Conservation (phyloP, 345 rosid genomes). For the Angophora floribunda region DNA sequence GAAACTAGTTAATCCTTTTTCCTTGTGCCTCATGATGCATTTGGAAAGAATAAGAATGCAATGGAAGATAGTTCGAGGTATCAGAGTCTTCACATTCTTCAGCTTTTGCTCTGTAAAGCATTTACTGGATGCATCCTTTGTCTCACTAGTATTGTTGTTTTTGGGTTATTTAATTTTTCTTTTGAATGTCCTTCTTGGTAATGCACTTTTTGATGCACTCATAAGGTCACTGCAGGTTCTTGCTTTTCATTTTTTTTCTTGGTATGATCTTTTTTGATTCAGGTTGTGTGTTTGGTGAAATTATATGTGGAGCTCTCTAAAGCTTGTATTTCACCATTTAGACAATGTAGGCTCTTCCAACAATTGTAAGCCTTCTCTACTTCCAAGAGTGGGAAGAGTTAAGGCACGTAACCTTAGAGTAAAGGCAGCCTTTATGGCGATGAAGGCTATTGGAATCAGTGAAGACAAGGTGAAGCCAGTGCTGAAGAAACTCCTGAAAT, state of each 20-base stretch:
- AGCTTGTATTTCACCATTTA: background rate
- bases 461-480: conserved; percentile 55
- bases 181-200: background rate
- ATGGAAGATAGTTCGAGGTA: background rate
- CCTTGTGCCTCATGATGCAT: background rate
- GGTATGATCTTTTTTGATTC: background rate
- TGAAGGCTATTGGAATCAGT: conserved; percentile 55
- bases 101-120: background rate
- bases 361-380: background rate
- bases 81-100: background rate
- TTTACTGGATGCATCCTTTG: background rate
- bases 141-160: background rate
- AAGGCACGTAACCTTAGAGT: conserved; percentile 20
- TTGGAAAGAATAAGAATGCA: background rate
- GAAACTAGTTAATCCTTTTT: background rate
- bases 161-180: background rate
- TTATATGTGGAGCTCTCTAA: background rate
- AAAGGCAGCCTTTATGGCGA: conserved; percentile 49
- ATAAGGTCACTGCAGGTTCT: background rate
- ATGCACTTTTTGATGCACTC: background rate
- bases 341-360: background rate
- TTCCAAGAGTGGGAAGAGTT: background rate
- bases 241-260: background rate
- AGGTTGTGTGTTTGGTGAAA: background rate
- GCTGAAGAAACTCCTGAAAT: conserved; percentile 45